Evolutionary conservation across 371 early-diverging fungal genomes (phyloP), one percentile per base, ranked within the genome.

Genomic region (Apophysomyces trapeziformis): DNA sequence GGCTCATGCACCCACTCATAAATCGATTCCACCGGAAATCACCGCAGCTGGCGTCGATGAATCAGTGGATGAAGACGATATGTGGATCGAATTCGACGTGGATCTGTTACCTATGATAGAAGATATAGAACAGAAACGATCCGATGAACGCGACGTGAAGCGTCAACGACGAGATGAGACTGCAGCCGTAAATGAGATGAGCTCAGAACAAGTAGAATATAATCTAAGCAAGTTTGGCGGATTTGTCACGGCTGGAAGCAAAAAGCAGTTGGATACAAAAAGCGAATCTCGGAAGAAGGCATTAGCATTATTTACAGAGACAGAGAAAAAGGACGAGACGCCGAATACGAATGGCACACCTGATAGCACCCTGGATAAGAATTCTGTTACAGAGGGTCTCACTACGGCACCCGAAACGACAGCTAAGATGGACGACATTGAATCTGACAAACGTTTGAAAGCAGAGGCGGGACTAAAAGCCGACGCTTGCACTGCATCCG

Each of bases 201-300:
- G 73, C 8, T 63, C 73, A 4, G 26, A 68, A 54, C 64, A 74
- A 18, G 68, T 74, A 11, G 67, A 58, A 35, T 66, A 68, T 32
- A 71, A 59, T 14, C 9, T 64, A 7, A 32, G 0, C 5, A 18
- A 58, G 8, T 70, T 60, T 58, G 65, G 64, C 32, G 68, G 58
- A 35, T 69, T 58, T 38, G 38, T 60, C 44, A 72, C 65, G 12
- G 74, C 65, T n/a, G 67, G 63, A 14, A 70, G 66, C 57, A 58
- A 60, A 54, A 65, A 65, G 46, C 60, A 68, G 1, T 37, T 76
- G 32, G 62, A 75, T 43, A 69, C 62, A 36, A 61, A 64, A 9
- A 70, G 32, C 18, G 66, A 70, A 13, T 50, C 64, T 13, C 62
- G 58, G 21, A 45, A 38, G 62, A 74, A 56, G 50, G 70, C 70